Evolutionary conservation across 225 moss, liverwort and hornwort genomes (phyloP).

Genomic region (Polytrichum commune): DNA sequence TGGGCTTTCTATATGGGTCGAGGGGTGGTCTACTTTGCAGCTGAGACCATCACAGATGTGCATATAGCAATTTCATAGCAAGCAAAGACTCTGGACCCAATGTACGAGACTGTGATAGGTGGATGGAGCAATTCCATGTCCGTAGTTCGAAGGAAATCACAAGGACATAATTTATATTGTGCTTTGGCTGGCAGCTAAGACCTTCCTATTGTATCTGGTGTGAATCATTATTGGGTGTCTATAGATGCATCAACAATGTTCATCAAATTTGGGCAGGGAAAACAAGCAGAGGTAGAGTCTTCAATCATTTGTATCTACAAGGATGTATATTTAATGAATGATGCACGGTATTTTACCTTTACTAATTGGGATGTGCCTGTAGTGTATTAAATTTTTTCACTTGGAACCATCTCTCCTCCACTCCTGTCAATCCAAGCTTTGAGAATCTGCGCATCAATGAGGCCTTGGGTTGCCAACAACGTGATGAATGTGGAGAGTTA

Average conservation of each 20-base stretch:
- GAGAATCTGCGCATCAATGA: no score
- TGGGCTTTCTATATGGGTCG: constrained; percentile 1
- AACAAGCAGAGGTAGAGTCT: neutral
- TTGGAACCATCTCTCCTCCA: no score
- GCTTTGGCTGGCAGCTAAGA: neutral
- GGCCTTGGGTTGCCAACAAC: no score
- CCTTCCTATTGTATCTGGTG: neutral
- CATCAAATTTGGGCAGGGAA: constrained; percentile 1
- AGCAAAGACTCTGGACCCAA: neutral
- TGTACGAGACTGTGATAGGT: constrained; percentile 11
- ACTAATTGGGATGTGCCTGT: no score
- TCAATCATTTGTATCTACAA: constrained; percentile 2
- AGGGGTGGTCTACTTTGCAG: neutral
- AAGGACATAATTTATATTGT: neutral
- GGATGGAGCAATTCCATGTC: neutral
- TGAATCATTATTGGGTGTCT: neutral
- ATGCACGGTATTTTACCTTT: neutral
- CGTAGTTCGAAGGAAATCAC: neutral
- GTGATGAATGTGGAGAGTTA: no score
- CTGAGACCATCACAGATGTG: constrained; percentile 3
- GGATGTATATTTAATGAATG: neutral
- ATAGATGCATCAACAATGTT: neutral
- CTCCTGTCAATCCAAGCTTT: no score
- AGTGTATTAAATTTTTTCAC: no score
- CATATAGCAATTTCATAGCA: neutral